Evolutionary conservation across 306 rosid genomes (phyloP).

Genomic region (Purshia tridentata): DNA sequence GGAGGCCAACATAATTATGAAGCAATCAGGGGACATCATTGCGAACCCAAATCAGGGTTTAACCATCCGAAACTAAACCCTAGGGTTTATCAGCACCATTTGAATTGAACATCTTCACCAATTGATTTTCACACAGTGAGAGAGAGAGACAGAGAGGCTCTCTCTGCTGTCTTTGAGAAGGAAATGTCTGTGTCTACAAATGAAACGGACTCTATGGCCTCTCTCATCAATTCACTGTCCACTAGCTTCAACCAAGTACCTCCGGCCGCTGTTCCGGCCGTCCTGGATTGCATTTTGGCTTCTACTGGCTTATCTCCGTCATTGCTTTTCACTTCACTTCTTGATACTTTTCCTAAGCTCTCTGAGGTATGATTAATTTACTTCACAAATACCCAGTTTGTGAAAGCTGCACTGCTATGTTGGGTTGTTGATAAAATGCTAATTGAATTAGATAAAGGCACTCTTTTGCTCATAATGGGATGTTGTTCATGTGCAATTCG

Average conservation of each 20-base stretch:
- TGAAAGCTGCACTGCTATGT: neutral
- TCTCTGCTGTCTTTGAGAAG: too few species aligned
- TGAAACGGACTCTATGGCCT: slow-evolving; percentile 38
- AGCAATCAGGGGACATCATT: neutral
- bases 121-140: neutral
- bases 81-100: slow-evolving; percentile 23
- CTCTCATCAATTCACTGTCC: slow-evolving; percentile 49
- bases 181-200: slow-evolving; percentile 31
- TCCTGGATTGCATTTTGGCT: slow-evolving; percentile 66
- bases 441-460: neutral
- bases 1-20: neutral
- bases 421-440: slow-evolving; percentile 12
- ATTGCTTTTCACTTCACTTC: slow-evolving; percentile 57
- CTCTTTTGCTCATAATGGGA: neutral
- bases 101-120: neutral
- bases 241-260: slow-evolving; percentile 63
- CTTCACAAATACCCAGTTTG: slow-evolving; percentile 5
- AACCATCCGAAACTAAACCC: neutral
- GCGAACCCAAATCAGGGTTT: neutral
- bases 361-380: slow-evolving; percentile 44
- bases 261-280: slow-evolving; percentile 62
- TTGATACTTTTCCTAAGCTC: slow-evolving; percentile 44
- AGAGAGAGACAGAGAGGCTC: too few species aligned
- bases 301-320: slow-evolving; percentile 63
- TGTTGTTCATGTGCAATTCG: neutral